phyloP scores from a whole-genome alignment of 2,329 filamentous ascomycete genomes.

The Xylaria sp. region DNA sequence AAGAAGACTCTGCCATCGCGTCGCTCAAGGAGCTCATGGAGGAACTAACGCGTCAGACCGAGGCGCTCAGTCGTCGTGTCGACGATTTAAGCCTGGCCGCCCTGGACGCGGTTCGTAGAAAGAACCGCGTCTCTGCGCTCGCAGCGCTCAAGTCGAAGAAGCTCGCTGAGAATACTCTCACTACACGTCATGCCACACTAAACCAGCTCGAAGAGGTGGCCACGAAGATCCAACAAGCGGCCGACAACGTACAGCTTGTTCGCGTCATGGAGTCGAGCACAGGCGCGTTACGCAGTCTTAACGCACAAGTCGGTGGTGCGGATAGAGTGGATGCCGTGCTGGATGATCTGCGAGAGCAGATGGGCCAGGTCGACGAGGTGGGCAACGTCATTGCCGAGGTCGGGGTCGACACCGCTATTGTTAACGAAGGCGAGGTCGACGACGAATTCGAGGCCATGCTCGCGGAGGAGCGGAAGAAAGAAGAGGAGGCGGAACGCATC shows the following conservation, averaged over 20 bases:
- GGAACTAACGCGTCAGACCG: slow-evolving; percentile 78
- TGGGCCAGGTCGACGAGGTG: slow-evolving; percentile 85
- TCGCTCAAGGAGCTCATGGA: slow-evolving; percentile 82
- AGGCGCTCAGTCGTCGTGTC: slow-evolving; percentile 73
- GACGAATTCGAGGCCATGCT: slow-evolving; percentile 86
- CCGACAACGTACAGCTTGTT: slow-evolving; percentile 85
- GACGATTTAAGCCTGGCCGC: slow-evolving; percentile 73
- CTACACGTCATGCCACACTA: slow-evolving; percentile 77
- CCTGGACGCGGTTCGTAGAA: slow-evolving; percentile 74
- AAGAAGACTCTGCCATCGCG: slow-evolving; percentile 84
- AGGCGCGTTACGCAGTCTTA: slow-evolving; percentile 76
- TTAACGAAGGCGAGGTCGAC: slow-evolving; percentile 88
- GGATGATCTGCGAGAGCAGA: slow-evolving; percentile 80
- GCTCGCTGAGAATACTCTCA: slow-evolving; percentile 77
- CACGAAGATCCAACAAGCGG: slow-evolving; percentile 84
- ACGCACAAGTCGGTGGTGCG: slow-evolving; percentile 79
- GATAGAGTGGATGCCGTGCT: slow-evolving; percentile 81
- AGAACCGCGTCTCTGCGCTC: slow-evolving; percentile 80
- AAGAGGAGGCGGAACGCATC: slow-evolving; percentile 57
- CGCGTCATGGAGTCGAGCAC: slow-evolving; percentile 83
- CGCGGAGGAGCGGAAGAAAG: slow-evolving; percentile 64
- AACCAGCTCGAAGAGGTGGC: slow-evolving; percentile 86
- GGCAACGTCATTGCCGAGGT: slow-evolving; percentile 78
- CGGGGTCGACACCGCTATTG: slow-evolving; percentile 54
- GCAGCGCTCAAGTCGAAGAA: slow-evolving; percentile 86